Conservation (phyloP, 768 basidiomycete species). For the Rhizopogon rudus region DNA sequence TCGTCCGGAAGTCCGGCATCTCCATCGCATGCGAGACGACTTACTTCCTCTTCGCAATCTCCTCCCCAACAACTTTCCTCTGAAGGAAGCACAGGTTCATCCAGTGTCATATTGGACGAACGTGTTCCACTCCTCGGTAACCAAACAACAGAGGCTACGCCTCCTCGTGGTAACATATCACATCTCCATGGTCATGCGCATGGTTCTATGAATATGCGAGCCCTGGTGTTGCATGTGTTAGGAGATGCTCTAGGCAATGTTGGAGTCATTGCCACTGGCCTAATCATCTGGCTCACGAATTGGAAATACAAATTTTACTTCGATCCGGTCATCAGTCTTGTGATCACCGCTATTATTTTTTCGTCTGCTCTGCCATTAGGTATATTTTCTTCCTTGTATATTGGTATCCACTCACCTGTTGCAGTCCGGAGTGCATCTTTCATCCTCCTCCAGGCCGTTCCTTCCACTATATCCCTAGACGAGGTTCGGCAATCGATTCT, state of each 20-base stretch:
- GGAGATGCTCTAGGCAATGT: constrained; percentile 98
- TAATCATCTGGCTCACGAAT: constrained; percentile 87
- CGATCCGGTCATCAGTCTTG: constrained; percentile 88
- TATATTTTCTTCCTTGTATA: constrained; percentile 21
- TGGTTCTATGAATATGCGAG: constrained; percentile 96
- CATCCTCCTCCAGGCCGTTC: constrained; percentile 93
- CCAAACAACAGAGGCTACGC: constrained; percentile 6
- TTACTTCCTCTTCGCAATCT: constrained; percentile 21
- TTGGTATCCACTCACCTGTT: constrained; percentile 5
- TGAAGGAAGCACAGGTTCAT: background rate
- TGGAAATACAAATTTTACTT: constrained; percentile 88
- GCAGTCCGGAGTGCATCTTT: constrained; percentile 86
- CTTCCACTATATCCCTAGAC: constrained; percentile 84
- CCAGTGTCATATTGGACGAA: constrained; percentile 26
- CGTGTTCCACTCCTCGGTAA: constrained; percentile 39
- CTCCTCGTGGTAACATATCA: constrained; percentile 11
- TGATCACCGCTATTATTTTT: constrained; percentile 96
- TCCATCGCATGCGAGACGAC: constrained; percentile 4
- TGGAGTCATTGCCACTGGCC: constrained; percentile 92
- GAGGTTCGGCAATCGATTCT: constrained; percentile 80
- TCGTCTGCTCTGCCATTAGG: constrained; percentile 90
- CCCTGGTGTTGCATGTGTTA: constrained; percentile 88
- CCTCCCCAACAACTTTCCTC: background rate
- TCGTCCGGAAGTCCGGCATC: constrained; percentile 17
- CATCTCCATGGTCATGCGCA: constrained; percentile 38